Evolutionary conservation across 164 flowering plant genomes (phyloP), one percentile per base, ranked within the genome.

Genomic region (Macadamia integrifolia): DNA sequence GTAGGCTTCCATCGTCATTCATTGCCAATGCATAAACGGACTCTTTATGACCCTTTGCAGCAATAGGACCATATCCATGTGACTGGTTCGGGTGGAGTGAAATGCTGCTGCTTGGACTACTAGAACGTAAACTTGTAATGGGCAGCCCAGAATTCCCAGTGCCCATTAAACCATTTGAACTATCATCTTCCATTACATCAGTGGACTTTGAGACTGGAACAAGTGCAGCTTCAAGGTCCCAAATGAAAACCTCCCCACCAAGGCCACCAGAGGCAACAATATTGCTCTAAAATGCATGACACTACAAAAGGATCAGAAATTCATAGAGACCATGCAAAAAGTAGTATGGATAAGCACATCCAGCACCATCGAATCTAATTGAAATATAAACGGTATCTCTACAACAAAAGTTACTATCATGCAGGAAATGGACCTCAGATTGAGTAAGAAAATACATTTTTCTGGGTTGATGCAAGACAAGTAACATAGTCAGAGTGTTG

Each of bases 21-120:
- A 88, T 89, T 62, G 95, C 97, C 76, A 94, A 76, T 67, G 99
- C 97, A 82, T 94, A 92, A 49, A 94, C 99, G 1, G 99, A 92
- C 77, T 92, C 97, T 79, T 94, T 94, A 69, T 94, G 99, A 64
- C 99, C 99, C 83, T 94, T 92, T 66, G 96, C 97, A 74, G 90
- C 76, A 73, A 80, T 61, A 18, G 97, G 97, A 73, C 71, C 80
- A 79, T 87, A 90, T 30, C 93, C 97, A 65, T 87, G 86, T 67
- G 88, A 64, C 69, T 83, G 98, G 74, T 76, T 81, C 29, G 88
- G 49, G 66, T 90, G 93, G 68, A 76, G 56, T 63, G 97, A 81
- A 71, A 94, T 84, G 81, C 76, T 85, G 75, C 86, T 94, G 77
- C 86, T 88, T 55, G 97, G 92, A 69, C 84, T 72, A 64, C 86